These are phyloP conservation scores for Logfia minima DNA, from an alignment of 129 eudicot genomes.

Conservation along the genomic window DNA sequence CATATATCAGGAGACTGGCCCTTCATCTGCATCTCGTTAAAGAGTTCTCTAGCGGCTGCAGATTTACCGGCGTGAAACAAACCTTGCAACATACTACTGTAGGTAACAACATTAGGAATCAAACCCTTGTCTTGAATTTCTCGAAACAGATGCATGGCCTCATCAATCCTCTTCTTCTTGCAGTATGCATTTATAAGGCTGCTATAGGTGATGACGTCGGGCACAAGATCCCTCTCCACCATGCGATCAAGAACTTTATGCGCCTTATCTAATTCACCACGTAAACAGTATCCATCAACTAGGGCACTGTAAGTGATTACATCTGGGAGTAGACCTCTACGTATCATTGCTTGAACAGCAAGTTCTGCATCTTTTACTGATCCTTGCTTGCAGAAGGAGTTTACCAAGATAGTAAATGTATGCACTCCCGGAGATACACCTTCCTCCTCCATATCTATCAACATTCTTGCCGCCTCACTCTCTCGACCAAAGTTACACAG, in stretches of 20 bases:
- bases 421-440: conserved; percentile 7
- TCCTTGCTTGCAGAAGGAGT: conserved; percentile 31
- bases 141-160: conserved; percentile 33
- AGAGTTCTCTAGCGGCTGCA: conserved; percentile 19
- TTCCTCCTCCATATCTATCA: conserved; percentile 30
- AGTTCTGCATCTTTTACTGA: conserved; percentile 23
- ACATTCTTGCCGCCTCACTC: conserved; percentile 28
- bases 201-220: conserved; percentile 28
- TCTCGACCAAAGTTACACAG: conserved; percentile 33
- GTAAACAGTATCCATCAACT: conserved; percentile 47
- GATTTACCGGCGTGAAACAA: conserved; percentile 12
- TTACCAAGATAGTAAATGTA: conserved; percentile 28
- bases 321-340: conserved; percentile 29
- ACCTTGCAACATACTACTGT: conserved; percentile 26
- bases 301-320: conserved; percentile 31
- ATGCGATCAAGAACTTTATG: conserved; percentile 21
- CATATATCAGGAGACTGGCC: conserved; percentile 18
- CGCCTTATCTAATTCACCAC: conserved; percentile 35
- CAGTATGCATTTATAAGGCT: conserved; percentile 34
- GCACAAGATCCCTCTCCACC: conserved; percentile 17
- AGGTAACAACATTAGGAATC: conserved; percentile 10
- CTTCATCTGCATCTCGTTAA: conserved; percentile 24
- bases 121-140: conserved; percentile 30
- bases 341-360: conserved; percentile 13
- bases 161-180: conserved; percentile 23